Percentiles rank a stretch among this genome's conserved stretches.
Conservation (phyloP, 2,329 filamentous ascomycete genomes). For the Cladosporium sp. region DNA sequence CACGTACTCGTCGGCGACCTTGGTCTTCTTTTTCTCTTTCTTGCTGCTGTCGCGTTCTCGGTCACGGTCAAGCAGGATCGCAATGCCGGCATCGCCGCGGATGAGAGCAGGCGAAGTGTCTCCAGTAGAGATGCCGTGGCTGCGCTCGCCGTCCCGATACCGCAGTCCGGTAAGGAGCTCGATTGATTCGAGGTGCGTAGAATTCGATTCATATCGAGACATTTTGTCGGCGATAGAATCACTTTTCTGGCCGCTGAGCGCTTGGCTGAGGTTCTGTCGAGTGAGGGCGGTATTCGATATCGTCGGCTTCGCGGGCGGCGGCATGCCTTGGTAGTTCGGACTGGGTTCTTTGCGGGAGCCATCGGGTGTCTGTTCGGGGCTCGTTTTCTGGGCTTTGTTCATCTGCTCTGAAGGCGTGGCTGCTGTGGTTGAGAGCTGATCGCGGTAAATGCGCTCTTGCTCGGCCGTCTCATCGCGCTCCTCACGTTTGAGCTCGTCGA, state of each 20-base stretch:
- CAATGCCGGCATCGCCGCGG: constrained; percentile 78
- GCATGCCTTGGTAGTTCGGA: constrained; percentile 50
- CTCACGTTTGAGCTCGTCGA: constrained; percentile 76
- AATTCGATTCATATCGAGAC: constrained; percentile 66
- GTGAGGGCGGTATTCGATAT: constrained; percentile 65
- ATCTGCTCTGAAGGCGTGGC: constrained; percentile 19
- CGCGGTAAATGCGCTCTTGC: constrained; percentile 51
- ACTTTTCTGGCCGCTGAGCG: constrained; percentile 56
- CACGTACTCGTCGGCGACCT: constrained; percentile 78
- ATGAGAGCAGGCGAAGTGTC: constrained; percentile 74
- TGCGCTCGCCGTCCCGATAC: constrained; percentile 83
- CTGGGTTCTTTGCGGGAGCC: constrained; percentile 17
- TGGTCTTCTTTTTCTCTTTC: constrained; percentile 84
- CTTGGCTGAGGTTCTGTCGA: constrained; percentile 71
- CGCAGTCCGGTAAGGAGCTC: constrained; percentile 87
- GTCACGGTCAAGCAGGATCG: constrained; percentile 74
- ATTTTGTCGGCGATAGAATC: constrained; percentile 82
- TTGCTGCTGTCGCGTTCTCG: constrained; percentile 67
- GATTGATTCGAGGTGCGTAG: constrained; percentile 75
- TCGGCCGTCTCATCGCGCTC: constrained; percentile 74
- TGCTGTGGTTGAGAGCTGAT: constrained; percentile 20
- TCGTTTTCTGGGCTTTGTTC: constrained; percentile 13
- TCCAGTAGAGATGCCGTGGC: constrained; percentile 80
- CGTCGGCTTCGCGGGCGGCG: constrained; percentile 58
- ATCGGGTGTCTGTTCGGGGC: constrained; percentile 13